These are phyloP conservation scores for Naematelia aurantialba DNA, from an alignment of 768 basidiomycete genomes.

Conservation along the genomic window DNA sequence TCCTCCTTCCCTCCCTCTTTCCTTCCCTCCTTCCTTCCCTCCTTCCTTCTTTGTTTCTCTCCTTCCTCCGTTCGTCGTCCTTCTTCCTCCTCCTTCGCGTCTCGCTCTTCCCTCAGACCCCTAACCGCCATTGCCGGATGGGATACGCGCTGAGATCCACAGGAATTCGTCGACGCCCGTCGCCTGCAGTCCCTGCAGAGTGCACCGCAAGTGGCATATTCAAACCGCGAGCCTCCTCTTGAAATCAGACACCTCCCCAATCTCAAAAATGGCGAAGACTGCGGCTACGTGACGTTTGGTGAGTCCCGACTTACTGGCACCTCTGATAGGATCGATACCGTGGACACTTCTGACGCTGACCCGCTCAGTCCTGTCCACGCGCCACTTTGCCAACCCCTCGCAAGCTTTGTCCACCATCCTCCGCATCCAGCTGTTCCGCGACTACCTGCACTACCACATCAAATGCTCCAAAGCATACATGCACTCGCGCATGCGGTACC, in stretches of 20 bases:
- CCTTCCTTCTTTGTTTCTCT: no score
- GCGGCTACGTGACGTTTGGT: slow-evolving; percentile 92
- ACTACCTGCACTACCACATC: slow-evolving; percentile 99
- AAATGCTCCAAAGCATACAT: slow-evolving; percentile 94
- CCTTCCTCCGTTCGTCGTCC: no score
- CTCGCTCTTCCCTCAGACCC: no score
- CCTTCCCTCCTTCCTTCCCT: no score
- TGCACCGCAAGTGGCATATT: slow-evolving; percentile 94
- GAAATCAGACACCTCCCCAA: slow-evolving; percentile 86
- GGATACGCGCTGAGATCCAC: background rate
- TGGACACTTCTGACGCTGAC: background rate
- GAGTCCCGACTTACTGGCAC: slow-evolving; percentile 15
- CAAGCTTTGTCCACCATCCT: slow-evolving; percentile 77
- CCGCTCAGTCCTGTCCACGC: slow-evolving; percentile 77
- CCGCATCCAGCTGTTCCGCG: slow-evolving; percentile 92
- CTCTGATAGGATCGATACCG: background rate
- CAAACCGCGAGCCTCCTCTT: slow-evolving; percentile 90
- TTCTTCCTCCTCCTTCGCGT: no score
- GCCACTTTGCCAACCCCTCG: slow-evolving; percentile 74
- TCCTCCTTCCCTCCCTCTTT: no score
- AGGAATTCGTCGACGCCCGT: slow-evolving; percentile 99
- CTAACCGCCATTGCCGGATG: no score
- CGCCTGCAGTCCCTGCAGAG: slow-evolving; percentile 87
- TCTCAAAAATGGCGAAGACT: slow-evolving; percentile 75
- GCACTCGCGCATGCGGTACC: slow-evolving; percentile 92